Base-by-base conservation (phyloP, 2,329 filamentous ascomycete species). In the Ophiostoma populinum region DNA sequence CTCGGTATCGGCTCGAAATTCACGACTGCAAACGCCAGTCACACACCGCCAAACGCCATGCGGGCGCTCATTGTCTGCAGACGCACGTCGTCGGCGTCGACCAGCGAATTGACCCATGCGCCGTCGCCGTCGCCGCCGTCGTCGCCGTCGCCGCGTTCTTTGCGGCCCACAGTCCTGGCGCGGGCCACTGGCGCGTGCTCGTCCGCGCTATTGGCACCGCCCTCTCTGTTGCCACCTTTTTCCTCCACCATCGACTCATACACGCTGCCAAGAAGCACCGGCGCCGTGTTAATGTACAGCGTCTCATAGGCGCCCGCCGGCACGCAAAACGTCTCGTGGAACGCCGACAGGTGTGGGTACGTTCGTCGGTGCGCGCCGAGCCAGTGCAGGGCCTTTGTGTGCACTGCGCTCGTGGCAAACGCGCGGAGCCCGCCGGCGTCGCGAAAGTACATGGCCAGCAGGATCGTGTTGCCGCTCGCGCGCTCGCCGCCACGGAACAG, bases 401-500 rank as follows among this genome's bases (percentile, higher is more conserved):
- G 46, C 6, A 35, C 22, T 1, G 32, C 25, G 11, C 40, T 38
- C 17, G 36, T 18, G 16, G 46, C 45, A 16, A 43, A 47, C 6
- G 19, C 25, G 17, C 42, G 42, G 13, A 47, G 38, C 8, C 43
- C 45, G 12, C 32, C 38, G 12, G 41, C 10, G 25, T 40, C 24
- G 10, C 35, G 32, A 28, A 47, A 46, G 35, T 46, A 46, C 22
- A 42, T 26, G 17, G 46, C 33, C 10, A 44, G 36, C 18, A 47
- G 29, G 19, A 46, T 32, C 6, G 43, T 45, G 32, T 42, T 40
- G 25, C 37, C 25, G 4, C 38, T 35, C 1, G 32, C 27, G n/a
- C 43, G 45, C 19, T 43, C 40, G 15, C 36, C 31, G 19, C 42
- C 52, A 3, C 49, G 51, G 54, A 60, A 70, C 10, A 44, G 41